phyloP scores from a whole-genome alignment of 305 asterid species.

The Solanum hybrid region DNA sequence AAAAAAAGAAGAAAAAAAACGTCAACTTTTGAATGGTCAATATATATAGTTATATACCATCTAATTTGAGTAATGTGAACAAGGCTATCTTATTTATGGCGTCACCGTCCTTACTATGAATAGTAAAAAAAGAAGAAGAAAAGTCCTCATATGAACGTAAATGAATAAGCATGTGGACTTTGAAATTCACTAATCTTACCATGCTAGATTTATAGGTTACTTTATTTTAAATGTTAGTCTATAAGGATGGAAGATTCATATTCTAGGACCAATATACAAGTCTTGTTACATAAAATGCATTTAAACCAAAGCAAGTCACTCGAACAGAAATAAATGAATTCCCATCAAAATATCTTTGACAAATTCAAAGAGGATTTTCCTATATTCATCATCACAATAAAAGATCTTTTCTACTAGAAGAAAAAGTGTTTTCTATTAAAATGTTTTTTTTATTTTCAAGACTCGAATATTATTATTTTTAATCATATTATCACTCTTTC shows the following conservation, averaged over 20 bases:
- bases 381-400: not conserved
- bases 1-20: not conserved
- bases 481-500: not conserved
- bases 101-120: not conserved
- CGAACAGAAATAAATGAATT: not conserved
- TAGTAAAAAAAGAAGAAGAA: not conserved
- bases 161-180: too few species aligned
- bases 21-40: not conserved
- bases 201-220: not conserved
- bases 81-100: not conserved
- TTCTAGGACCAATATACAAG: not conserved
- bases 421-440: not conserved
- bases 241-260: not conserved
- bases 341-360: not conserved
- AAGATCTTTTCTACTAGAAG: not conserved
- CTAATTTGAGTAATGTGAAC: not conserved
- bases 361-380: not conserved
- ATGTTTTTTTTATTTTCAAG: not conserved
- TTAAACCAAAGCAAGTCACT: not conserved
- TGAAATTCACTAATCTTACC: too few species aligned
- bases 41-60: not conserved
- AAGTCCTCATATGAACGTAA: too few species aligned
- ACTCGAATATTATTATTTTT: not conserved
- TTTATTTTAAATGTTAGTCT: not conserved
- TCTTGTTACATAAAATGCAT: not conserved